Base-by-base conservation (phyloP, 257 asterid genomes). In the Perilla frutescens region DNA sequence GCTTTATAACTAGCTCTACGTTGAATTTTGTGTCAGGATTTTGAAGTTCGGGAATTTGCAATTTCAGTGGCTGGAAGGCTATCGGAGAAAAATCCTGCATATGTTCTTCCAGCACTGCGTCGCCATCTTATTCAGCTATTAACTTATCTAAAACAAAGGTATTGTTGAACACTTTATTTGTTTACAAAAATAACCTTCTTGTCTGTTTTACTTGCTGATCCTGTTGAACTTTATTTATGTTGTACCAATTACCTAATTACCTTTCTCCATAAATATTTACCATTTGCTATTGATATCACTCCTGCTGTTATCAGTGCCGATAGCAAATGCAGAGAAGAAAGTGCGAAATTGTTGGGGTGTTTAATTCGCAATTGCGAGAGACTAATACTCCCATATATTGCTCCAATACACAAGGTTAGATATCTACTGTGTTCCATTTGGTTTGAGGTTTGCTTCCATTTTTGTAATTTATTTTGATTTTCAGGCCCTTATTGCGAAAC, bases 51-150 rank as follows among this genome's bases (percentile, higher is more conserved):
- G 61, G 97, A 92, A 77, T 84, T 81, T 48, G 96, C 97, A 70
- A 95, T 95, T 79, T 95, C 96, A 63, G 85, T 92, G 70, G 97
- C 97, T 83, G 99, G 99, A 69, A 92, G 99, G 72, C 86, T 95
- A 58, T 95, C 99, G 58, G 99, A 90, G 84, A 95, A 95, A 83
- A 95, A 95, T 83, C 99, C 99, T 66, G 99, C 98, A 68, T 92
- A 95, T 77, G 99, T 90, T 77, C 97, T 92, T 67, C 99, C 99
- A 34, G 98, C 99, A 77, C 98, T 95, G 39, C 99, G 99, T 60
- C 96, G 99, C 74, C 96, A 95, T 86, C 97, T 95, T 76, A 95
- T 92, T 79, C 99, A 95, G 70, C 79, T 95, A 82, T 84, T 95
- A 82, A 95, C 96, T 63, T 91, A 95, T 87, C 89, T 95, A 74